These are phyloP conservation scores for Diaporthe amygdali DNA, from an alignment of 2,329 filamentous ascomycete genomes.

Conservation along the genomic window DNA sequence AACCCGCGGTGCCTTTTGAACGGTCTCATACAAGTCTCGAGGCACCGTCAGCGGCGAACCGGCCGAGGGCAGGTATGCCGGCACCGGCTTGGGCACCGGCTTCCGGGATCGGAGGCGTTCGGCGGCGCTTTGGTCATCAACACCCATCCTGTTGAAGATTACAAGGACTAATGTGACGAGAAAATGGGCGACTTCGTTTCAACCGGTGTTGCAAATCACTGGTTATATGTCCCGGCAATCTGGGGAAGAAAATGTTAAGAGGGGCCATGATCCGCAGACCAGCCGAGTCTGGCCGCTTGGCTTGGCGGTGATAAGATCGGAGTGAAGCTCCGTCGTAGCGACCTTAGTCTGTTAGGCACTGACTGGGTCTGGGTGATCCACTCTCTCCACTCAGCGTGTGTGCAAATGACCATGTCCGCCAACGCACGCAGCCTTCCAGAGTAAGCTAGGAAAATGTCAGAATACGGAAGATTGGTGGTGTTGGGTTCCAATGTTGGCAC, in stretches of 20 bases:
- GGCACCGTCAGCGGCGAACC: slow-evolving; percentile 52
- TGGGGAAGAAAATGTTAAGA: not conserved
- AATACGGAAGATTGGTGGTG: too few species aligned
- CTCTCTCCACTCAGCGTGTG: not conserved
- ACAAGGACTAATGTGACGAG: not conserved
- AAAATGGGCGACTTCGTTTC: not conserved
- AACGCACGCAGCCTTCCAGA: too few species aligned
- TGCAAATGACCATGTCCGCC: too few species aligned
- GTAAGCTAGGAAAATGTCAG: too few species aligned
- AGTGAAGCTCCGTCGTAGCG: not conserved
- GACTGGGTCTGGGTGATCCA: not conserved
- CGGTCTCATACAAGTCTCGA: slow-evolving; percentile 60
- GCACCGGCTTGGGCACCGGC: slow-evolving; percentile 52
- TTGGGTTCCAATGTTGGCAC: too few species aligned
- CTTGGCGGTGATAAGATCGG: slow-evolving; percentile 12
- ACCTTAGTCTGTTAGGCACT: not conserved
- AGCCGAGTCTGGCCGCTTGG: not conserved
- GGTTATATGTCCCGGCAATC: not conserved
- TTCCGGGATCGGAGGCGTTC: slow-evolving; percentile 48
- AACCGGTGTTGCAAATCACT: not conserved
- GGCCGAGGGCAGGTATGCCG: slow-evolving; percentile 51
- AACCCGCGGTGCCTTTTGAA: slow-evolving; percentile 55
- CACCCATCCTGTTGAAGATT: not conserved
- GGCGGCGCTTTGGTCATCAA: slow-evolving; percentile 37
- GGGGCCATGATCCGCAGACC: not conserved